Percentiles rank a stretch among this genome's conserved stretches.
These are phyloP conservation scores for Didymella keratinophila DNA, from an alignment of 2,329 filamentous ascomycete species.

Conservation along the genomic window DNA sequence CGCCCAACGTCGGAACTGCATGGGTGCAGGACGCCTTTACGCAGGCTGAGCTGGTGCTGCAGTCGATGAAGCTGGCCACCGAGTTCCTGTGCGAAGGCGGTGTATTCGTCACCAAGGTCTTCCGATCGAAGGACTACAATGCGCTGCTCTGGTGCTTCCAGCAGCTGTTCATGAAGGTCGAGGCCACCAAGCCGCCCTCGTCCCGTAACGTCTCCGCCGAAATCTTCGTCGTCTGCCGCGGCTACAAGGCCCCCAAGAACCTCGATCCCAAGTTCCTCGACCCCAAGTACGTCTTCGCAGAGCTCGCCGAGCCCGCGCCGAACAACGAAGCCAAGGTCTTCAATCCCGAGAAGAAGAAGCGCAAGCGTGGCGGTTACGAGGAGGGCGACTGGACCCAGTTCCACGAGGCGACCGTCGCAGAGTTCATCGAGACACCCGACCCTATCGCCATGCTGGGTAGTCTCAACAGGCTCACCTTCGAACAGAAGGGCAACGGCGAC, in stretches of 20 bases:
- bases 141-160: slow-evolving; percentile 96
- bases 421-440: slow-evolving; percentile 93
- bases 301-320: slow-evolving; percentile 81
- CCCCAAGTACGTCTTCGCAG: slow-evolving; percentile 87
- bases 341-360: slow-evolving; percentile 96
- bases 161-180: slow-evolving; percentile 92
- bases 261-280: slow-evolving; percentile 94
- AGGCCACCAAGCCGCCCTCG: slow-evolving; percentile 96
- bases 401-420: slow-evolving; percentile 86
- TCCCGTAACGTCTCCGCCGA: slow-evolving; percentile 96
- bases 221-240: slow-evolving; percentile 96
- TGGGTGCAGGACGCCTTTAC: slow-evolving; percentile 99
- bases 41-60: slow-evolving; percentile 89
- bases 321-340: slow-evolving; percentile 99
- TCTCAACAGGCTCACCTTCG: slow-evolving; percentile 84
- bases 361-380: slow-evolving; percentile 96
- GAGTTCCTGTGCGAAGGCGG: slow-evolving; percentile 83
- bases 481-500: slow-evolving; percentile 77
- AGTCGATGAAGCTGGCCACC: slow-evolving; percentile 90
- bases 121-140: slow-evolving; percentile 97
- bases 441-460: slow-evolving; percentile 90
- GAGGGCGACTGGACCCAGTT: slow-evolving; percentile 94
- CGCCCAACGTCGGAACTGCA: slow-evolving; percentile 95
- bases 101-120: slow-evolving; percentile 96
- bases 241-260: slow-evolving; percentile 92